Base-by-base conservation (phyloP, 805 yeast species). In the Spencermartinsiella europaea region DNA sequence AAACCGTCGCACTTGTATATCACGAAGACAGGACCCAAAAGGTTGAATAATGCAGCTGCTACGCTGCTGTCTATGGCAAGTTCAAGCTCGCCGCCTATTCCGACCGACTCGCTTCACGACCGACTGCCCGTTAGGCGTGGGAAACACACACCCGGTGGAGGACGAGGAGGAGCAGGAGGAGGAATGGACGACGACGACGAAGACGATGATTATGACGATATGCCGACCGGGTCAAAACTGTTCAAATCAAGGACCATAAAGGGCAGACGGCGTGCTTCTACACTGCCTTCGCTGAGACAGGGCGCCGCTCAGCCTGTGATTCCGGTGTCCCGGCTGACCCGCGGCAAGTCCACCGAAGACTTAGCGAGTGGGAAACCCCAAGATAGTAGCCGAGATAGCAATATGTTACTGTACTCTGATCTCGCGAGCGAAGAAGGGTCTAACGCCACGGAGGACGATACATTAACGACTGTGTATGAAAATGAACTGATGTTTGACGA, bases 31-130 rank as follows among this genome's bases (percentile, higher is more conserved):
- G 60, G 59, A 14, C 55, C 60, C n/a, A 34, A 34, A 15, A 35
- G 46, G 40, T 49, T 56, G 37, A 53, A 53, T 38, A 48, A 55
- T 55, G 60, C 60, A 1, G 58, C 60, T 8, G 38, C 53, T 14
- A 50, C 52, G 12, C 45, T 56, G 31, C 28, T 56, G 15, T 41
- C 56, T 2, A 48, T 48, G 44, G 53, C 56, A 5, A 42, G 44
- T 27, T 42, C 60, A 1, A 51, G 47, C 12, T 56, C 60, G 17
- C 63, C 63, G 8, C 62, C 63, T 3, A 53, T 59, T 15, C 56
- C 60, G 3, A 50, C 60, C 2, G 52, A 50, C 28, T 44, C 45
- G 14, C 42, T 34, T 21, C 44, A 42, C 15, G 41, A 45, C 35
- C 28, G 40, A 14, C 39, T 27, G 3, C 28, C 35, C 2, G 4